Evolutionary conservation across 2,329 filamentous ascomycete species (phyloP).

Genomic region (Sphaceloma murrayae): DNA sequence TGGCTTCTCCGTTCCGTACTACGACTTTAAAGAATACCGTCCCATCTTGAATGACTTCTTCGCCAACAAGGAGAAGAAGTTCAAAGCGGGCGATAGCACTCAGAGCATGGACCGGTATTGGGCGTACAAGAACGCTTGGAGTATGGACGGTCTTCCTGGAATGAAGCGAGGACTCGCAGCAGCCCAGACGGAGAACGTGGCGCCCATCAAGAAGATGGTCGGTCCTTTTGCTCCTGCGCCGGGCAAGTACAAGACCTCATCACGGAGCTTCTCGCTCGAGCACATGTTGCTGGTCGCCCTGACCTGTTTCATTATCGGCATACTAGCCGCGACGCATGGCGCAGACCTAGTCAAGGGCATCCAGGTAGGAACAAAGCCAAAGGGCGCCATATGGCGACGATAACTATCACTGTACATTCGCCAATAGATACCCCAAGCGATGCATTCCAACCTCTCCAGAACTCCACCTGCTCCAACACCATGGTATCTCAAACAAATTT

Average conservation of each 20-base stretch:
- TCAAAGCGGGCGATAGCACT: slow-evolving; percentile 28
- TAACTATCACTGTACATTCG: slow-evolving; percentile 14
- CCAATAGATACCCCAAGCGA: slow-evolving; percentile 13
- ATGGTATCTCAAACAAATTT: slow-evolving; percentile 12
- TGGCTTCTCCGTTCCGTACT: slow-evolving; percentile 37
- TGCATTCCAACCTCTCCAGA: background rate
- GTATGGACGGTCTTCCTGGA: slow-evolving; percentile 37
- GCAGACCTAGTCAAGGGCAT: background rate
- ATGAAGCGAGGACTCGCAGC: slow-evolving; percentile 33
- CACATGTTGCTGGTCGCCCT: slow-evolving; percentile 3
- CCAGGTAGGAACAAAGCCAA: background rate
- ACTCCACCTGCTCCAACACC: slow-evolving; percentile 9
- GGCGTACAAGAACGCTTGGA: slow-evolving; percentile 36
- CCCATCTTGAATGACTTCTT: slow-evolving; percentile 35
- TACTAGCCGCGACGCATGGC: background rate
- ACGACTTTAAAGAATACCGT: slow-evolving; percentile 35
- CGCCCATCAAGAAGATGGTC: slow-evolving; percentile 38
- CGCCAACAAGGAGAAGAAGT: slow-evolving; percentile 32
- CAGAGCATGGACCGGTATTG: slow-evolving; percentile 37
- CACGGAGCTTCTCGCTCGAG: slow-evolving; percentile 2
- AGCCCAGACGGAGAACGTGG: slow-evolving; percentile 27
- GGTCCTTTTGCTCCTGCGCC: slow-evolving; percentile 26
- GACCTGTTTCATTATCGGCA: slow-evolving; percentile 3
- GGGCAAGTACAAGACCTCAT: slow-evolving; percentile 3
- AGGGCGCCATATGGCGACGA: background rate